A percentile compares a stretch with the other conserved stretches of the same genome.
phyloP scores from a whole-genome alignment of 257 asterid species.

The Datura wrightii region DNA sequence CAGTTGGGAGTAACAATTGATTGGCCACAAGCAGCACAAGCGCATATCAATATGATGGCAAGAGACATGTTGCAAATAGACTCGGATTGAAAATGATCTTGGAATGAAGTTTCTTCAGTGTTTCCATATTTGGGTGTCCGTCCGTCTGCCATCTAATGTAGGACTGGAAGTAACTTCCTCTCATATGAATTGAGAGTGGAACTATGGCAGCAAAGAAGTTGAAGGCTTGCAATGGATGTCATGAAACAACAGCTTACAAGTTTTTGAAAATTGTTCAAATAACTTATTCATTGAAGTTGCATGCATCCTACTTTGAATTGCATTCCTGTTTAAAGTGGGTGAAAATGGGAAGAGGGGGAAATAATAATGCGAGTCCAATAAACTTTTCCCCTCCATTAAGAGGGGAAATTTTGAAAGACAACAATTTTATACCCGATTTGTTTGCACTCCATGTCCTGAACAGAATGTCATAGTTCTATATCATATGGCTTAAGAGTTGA shows the following conservation, averaged over 20 bases:
- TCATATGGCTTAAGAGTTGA: neutral
- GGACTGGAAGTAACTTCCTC: constrained; percentile 36
- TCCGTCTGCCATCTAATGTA: constrained; percentile 43
- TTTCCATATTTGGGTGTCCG: constrained; percentile 52
- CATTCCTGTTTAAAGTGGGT: neutral
- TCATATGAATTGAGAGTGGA: constrained; percentile 37
- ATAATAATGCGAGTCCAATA: neutral
- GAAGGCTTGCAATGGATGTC: constrained; percentile 31
- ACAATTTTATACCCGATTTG: neutral
- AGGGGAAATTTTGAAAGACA: neutral
- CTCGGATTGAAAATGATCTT: constrained; percentile 53
- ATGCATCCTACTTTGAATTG: neutral
- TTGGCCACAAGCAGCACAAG: constrained; percentile 60
- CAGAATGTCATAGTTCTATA: neutral
- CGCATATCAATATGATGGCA: constrained; percentile 72
- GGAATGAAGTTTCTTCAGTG: constrained; percentile 58
- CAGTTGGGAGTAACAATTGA: constrained; percentile 57
- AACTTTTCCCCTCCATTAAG: neutral
- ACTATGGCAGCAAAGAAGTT: constrained; percentile 49
- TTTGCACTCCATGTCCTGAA: neutral
- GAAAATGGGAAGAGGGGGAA: neutral
- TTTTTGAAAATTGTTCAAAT: neutral
- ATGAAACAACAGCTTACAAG: constrained; percentile 12
- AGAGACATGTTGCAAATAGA: constrained; percentile 54
- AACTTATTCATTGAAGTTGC: neutral